Percentiles rank a stretch among this genome's conserved stretches.
Evolutionary conservation across 2,329 filamentous ascomycete species (phyloP).

Genomic region (Diaporthe capsici): DNA sequence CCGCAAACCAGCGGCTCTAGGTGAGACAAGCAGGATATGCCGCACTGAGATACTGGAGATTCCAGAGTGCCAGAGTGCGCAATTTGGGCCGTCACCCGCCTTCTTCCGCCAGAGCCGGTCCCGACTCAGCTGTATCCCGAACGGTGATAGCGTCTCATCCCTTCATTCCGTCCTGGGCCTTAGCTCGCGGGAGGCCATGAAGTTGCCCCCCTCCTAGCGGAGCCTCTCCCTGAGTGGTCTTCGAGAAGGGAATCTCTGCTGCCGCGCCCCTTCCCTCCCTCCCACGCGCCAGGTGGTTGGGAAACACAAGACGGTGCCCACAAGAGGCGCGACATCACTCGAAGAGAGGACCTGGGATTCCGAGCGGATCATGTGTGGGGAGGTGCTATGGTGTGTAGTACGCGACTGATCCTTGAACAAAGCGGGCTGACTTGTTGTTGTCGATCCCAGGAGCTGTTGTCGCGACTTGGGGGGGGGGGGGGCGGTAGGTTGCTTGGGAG

Average conservation of each 20-base stretch:
- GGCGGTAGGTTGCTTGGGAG: neutral
- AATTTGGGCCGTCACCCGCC: conserved; percentile 7
- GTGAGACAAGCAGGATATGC: conserved; percentile 9
- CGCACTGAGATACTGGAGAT: neutral
- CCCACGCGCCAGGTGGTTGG: neutral
- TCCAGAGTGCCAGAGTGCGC: neutral
- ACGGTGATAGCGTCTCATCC: conserved; percentile 23
- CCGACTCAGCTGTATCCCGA: conserved; percentile 18
- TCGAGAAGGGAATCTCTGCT: neutral
- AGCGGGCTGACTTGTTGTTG: conserved; percentile 20
- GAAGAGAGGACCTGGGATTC: conserved; percentile 1
- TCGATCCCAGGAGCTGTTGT: conserved; percentile 27
- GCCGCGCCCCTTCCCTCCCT: neutral
- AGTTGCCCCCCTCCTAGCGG: neutral
- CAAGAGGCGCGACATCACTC: neutral
- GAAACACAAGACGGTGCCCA: conserved; percentile 16
- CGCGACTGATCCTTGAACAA: conserved; percentile 25
- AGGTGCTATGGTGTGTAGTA: conserved; percentile 33
- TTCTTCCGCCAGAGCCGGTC: conserved; percentile 14
- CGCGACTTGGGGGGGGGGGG: neutral
- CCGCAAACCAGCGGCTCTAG: neutral
- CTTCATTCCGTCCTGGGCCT: conserved; percentile 23
- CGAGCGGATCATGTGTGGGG: conserved; percentile 34
- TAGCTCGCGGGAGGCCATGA: neutral
- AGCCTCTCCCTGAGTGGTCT: conserved; percentile 5